Base-by-base conservation (phyloP, 352 stramenopile species). In the Albugo candida region DNA sequence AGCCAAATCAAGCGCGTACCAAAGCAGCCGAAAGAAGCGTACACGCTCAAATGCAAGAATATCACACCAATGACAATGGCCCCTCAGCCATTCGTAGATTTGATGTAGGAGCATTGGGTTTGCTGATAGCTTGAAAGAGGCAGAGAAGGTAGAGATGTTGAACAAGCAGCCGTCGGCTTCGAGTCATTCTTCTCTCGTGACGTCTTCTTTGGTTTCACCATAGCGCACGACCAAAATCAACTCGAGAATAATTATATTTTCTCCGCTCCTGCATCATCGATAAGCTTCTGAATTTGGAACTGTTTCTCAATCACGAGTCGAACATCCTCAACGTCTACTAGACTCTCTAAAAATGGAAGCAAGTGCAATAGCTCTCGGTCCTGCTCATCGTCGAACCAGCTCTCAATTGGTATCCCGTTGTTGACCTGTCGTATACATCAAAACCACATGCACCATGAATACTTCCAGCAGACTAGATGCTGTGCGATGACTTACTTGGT, bases 331-430 rank as follows among this genome's bases (percentile, higher is more conserved):
- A 63, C 73, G 34, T 81, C 66, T 45, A 93, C 64, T 18, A 97
- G 64, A 14, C 65, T 83, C 47, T 93, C 70, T 46, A 99, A 73
- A 50, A 98, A 97, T 13, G 81, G 78, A 42, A 98, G 65, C 24
- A 99, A 60, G 43, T 97, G 97, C 41, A 97, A 56, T 42, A 99
- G 67, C 52, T 98, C 93, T n/a, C 76, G 83, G 60, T 99, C 95
- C 13, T 61, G 59, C 47, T 83, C 78, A 68, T 99, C 92, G 55
- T 97, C 89, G 70, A 97, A 98, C 94, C 94, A 99, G 27, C 80
- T 97, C 64, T 97, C 87, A 52, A 99, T 99, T 40, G 93, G 93
- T 34, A 99, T 96, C 31, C 93, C 93, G 67, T 99, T 99, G 65
- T 95, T 93, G 8, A 96, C 77, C 60, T 78, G 19, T 20, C n/a